phyloP scores from a whole-genome alignment of 1,139 yeast species.

The Arxiozyma telluris region DNA sequence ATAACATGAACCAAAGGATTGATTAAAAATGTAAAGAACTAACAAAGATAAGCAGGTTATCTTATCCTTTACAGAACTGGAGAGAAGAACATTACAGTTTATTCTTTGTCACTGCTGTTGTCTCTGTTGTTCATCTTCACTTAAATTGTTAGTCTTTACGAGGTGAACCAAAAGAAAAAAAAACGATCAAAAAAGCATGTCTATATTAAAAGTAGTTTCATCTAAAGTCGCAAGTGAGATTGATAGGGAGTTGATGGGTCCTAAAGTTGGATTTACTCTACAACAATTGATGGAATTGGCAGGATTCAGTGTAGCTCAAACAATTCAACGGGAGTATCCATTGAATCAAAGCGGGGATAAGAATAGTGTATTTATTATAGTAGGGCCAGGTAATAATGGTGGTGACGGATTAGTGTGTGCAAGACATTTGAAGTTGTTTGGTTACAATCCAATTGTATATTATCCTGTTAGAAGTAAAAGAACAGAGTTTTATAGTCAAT shows the following conservation, averaged over 20 bases:
- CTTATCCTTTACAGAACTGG: no score
- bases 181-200: background rate
- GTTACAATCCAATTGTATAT: slow-evolving; percentile 61
- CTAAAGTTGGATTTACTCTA: slow-evolving; percentile 67
- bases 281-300: slow-evolving; percentile 97
- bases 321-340: slow-evolving; percentile 61
- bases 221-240: slow-evolving; percentile 69
- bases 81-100: no score
- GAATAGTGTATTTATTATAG: slow-evolving; percentile 53
- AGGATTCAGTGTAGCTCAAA: slow-evolving; percentile 88
- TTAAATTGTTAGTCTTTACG: background rate
- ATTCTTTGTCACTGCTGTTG: no score
- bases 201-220: slow-evolving; percentile 28
- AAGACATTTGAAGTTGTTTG: slow-evolving; percentile 75
- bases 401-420: slow-evolving; percentile 98
- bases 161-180: background rate
- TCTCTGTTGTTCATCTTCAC: background rate
- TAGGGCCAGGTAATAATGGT: slow-evolving; percentile 94
- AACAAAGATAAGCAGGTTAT: no score
- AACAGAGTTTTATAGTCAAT: slow-evolving; percentile 32
- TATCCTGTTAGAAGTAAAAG: slow-evolving; percentile 54
- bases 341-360: slow-evolving; percentile 14
- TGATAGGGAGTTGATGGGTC: slow-evolving; percentile 81
- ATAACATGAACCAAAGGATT: no score
- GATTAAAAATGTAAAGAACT: no score